These are phyloP conservation scores for Parasitella parasitica DNA, from an alignment of 371 early-diverging fungal genomes.

Conservation along the genomic window DNA sequence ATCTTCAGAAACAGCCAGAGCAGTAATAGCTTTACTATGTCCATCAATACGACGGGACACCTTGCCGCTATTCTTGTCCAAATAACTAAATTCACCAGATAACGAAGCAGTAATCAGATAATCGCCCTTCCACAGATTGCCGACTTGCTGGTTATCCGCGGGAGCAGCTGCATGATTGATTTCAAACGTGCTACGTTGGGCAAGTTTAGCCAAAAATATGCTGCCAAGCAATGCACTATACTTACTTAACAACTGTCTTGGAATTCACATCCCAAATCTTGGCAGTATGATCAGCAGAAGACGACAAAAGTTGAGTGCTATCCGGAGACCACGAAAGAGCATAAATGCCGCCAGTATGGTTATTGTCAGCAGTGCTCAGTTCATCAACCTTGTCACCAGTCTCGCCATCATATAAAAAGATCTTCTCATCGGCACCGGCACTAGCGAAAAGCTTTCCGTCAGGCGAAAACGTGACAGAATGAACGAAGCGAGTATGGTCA, in stretches of 20 bases:
- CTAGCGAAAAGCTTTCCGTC: slow-evolving; percentile 82
- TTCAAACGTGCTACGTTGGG: slow-evolving; percentile 49
- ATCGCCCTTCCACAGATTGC: slow-evolving; percentile 84
- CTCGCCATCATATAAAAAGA: slow-evolving; percentile 92
- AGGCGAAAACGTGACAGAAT: slow-evolving; percentile 86
- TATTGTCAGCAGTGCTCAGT: slow-evolving; percentile 43
- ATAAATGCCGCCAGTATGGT: slow-evolving; percentile 83
- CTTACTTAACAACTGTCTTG: slow-evolving; percentile 71
- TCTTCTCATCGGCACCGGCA: slow-evolving; percentile 87
- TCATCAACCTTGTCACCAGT: slow-evolving; percentile 83
- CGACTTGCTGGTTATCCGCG: slow-evolving; percentile 90
- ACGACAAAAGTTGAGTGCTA: slow-evolving; percentile 72
- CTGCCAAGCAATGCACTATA: neutral
- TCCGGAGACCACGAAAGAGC: slow-evolving; percentile 90
- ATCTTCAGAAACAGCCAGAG: slow-evolving; percentile 54
- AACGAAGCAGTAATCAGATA: slow-evolving; percentile 77
- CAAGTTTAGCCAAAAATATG: neutral
- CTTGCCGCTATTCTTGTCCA: slow-evolving; percentile 64
- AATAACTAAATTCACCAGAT: slow-evolving; percentile 80
- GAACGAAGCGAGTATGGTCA: slow-evolving; percentile 88
- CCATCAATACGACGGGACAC: slow-evolving; percentile 67
- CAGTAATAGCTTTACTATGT: slow-evolving; percentile 86
- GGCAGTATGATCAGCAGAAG: slow-evolving; percentile 85
- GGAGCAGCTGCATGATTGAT: slow-evolving; percentile 28
- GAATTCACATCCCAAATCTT: slow-evolving; percentile 91